Percentiles rank a stretch among this genome's conserved stretches.
phyloP scores from a whole-genome alignment of 2,329 filamentous ascomycete genomes.

The Fusarium foetens region DNA sequence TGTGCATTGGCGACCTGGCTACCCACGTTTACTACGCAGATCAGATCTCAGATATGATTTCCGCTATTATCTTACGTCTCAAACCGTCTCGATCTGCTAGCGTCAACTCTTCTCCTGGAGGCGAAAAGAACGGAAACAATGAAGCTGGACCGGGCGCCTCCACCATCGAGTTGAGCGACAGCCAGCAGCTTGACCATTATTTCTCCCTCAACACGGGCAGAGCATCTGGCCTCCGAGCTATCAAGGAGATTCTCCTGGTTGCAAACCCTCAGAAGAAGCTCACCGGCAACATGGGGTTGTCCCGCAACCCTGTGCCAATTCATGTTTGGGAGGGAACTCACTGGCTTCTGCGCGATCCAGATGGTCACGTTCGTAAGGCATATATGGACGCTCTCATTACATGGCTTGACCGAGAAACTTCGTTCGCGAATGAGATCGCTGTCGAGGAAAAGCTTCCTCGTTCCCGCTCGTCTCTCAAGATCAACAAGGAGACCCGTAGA shows the following conservation, averaged over 20 bases:
- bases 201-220: conserved; percentile 67
- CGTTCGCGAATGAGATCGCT: conserved; percentile 70
- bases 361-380: conserved; percentile 80
- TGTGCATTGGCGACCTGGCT: conserved; percentile 88
- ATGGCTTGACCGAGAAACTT: conserved; percentile 87
- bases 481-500: conserved; percentile 62
- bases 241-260: conserved; percentile 84
- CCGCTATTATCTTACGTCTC: conserved; percentile 79
- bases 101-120: conserved; percentile 55
- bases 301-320: conserved; percentile 79
- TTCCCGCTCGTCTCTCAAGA: conserved; percentile 56
- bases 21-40: conserved; percentile 98
- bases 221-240: conserved; percentile 75
- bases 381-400: conserved; percentile 86
- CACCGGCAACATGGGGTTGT: conserved; percentile 70
- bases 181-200: conserved; percentile 61
- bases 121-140: conserved; percentile 57
- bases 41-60: conserved; percentile 94
- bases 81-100: conserved; percentile 68
- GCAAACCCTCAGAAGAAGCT: conserved; percentile 75
- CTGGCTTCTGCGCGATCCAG: conserved; percentile 85
- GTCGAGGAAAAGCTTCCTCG: conserved; percentile 64
- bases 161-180: conserved; percentile 54
- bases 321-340: conserved; percentile 97
- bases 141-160: conserved; percentile 51